Evolutionary conservation across 2,329 filamentous ascomycete genomes (phyloP).

Genomic region (Ceratocystis eucalypticola): DNA sequence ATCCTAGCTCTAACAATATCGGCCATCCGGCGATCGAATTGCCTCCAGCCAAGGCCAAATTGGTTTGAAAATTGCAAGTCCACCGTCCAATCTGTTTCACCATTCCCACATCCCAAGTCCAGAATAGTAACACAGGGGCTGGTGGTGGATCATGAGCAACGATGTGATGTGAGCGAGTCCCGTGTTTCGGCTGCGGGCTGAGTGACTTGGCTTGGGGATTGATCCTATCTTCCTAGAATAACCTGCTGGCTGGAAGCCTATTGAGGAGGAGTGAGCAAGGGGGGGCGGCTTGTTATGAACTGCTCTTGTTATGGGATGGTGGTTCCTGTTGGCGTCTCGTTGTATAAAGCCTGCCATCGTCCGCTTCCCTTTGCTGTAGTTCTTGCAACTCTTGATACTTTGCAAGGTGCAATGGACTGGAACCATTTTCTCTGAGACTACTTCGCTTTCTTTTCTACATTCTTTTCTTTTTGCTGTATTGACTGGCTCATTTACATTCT

Average conservation of each 20-base stretch:
- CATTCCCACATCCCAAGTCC: not conserved
- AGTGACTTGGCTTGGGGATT: not conserved
- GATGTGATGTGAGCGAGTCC: slow-evolving; percentile 3
- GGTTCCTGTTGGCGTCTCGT: not conserved
- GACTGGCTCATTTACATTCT: slow-evolving; percentile 15
- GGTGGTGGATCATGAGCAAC: not conserved
- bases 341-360: not conserved
- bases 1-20: not conserved
- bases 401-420: slow-evolving; percentile 15
- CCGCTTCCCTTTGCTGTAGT: not conserved
- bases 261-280: not conserved
- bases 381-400: not conserved
- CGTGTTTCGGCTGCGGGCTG: not conserved
- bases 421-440: slow-evolving; percentile 12
- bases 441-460: slow-evolving; percentile 6
- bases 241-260: not conserved
- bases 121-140: not conserved
- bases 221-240: not conserved
- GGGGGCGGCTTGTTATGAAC: not conserved
- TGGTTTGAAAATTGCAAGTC: not conserved
- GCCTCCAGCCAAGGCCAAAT: not conserved
- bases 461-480: slow-evolving; percentile 12
- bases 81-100: slow-evolving; percentile 2
- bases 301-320: too few relatives aligned
- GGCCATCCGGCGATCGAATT: not conserved